Conservation (phyloP, 176 grass and related monocot genomes). For the Eleusine indica region DNA sequence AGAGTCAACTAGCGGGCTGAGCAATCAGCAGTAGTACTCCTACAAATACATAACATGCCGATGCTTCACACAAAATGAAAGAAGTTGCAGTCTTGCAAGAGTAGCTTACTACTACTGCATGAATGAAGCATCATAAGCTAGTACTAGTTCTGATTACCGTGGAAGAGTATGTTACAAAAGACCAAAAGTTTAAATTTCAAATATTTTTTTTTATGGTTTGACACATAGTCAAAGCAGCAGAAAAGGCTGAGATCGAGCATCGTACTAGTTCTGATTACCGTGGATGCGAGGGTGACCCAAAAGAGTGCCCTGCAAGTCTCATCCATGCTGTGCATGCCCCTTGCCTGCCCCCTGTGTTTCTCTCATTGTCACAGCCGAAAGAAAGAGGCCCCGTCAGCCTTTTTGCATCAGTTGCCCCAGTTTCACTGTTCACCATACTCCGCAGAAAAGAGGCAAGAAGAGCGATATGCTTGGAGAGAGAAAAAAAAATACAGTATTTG, state of each 20-base stretch:
- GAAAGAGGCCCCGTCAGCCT: slow-evolving; percentile 21
- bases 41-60: no score
- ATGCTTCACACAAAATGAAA: no score
- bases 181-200: neutral
- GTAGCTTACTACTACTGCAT: no score
- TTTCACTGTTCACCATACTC: neutral
- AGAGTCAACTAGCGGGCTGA: no score
- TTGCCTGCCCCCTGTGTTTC: neutral
- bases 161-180: no score
- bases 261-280: neutral
- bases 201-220: neutral
- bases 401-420: neutral
- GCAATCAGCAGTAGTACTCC: no score
- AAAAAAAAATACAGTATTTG: no score
- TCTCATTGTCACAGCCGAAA: slow-evolving; percentile 14
- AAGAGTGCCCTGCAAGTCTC: slow-evolving; percentile 20
- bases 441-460: slow-evolving; percentile 25
- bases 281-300: neutral
- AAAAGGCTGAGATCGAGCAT: neutral
- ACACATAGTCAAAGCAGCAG: slow-evolving; percentile 4
- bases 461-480: neutral
- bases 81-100: no score
- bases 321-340: slow-evolving; percentile 16
- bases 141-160: no score
- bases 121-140: no score